These are phyloP conservation scores for Plasmodium knowlesi DNA, from an alignment of 169 alveolate genomes.

Conservation along the genomic window DNA sequence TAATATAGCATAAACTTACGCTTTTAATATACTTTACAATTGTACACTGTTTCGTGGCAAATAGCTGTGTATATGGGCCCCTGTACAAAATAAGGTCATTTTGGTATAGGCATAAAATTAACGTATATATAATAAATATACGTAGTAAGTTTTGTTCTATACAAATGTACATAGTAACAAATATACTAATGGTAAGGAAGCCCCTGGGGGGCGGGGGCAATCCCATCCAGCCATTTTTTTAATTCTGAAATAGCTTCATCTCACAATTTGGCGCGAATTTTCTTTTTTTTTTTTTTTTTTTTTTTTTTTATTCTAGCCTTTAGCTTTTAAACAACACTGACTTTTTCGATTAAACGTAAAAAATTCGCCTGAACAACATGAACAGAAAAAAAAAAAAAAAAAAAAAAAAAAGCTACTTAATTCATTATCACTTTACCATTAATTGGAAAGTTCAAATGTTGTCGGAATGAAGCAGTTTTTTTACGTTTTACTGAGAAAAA, in stretches of 20 bases:
- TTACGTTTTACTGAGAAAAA: neutral
- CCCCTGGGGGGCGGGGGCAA: neutral
- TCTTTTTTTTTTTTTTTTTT: neutral
- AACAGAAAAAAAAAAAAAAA: neutral
- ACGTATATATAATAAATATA: neutral
- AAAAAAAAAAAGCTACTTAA: neutral
- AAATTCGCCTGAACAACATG: constrained; percentile 4
- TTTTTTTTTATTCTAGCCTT: neutral
- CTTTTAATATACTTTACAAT: neutral
- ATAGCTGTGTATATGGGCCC: neutral
- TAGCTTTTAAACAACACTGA: neutral
- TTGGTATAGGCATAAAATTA: neutral
- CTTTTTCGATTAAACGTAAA: neutral
- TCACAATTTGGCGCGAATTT: neutral
- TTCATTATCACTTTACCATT: neutral
- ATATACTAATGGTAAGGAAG: neutral
- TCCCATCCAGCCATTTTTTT: neutral
- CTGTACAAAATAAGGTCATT: neutral
- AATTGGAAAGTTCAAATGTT: neutral
- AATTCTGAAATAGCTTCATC: neutral
- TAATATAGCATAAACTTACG: neutral
- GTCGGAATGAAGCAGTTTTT: neutral
- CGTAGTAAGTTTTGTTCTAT: neutral
- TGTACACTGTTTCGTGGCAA: neutral
- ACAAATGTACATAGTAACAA: neutral